Conservation (phyloP, 176 grass and related monocot genomes). For the Cenchrus americanus region DNA sequence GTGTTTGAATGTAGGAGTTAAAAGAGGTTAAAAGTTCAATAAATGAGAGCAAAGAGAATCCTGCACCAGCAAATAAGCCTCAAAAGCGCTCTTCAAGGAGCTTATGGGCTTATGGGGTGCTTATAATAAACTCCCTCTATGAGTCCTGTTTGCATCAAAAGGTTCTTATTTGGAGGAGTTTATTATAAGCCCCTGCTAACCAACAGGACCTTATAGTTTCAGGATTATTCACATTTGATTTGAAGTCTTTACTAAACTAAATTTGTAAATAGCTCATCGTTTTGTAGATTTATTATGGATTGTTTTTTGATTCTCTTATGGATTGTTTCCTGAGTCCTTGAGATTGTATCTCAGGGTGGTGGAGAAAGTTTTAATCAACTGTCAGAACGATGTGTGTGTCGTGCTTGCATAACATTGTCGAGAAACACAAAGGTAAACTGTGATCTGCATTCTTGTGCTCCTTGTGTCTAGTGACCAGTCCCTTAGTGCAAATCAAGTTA, state of each 20-base stretch:
- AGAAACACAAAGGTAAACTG: conserved; percentile 74
- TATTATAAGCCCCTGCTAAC: no score
- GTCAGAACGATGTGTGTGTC: conserved; percentile 69
- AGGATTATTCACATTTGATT: neutral
- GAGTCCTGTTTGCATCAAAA: no score
- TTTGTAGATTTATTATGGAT: neutral
- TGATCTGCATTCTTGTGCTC: conserved; percentile 6
- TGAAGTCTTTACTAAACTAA: neutral
- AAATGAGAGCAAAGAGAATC: no score
- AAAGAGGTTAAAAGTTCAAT: no score
- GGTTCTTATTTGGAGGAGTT: no score
- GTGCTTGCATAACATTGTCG: conserved; percentile 65
- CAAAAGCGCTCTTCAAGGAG: no score
- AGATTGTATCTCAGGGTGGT: conserved; percentile 65
- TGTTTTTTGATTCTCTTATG: neutral
- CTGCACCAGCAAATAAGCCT: no score
- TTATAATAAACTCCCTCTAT: no score
- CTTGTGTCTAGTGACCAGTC: neutral
- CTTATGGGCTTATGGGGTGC: no score
- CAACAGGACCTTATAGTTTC: neutral
- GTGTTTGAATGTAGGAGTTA: no score
- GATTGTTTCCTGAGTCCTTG: conserved; percentile 13
- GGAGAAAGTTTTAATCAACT: conserved; percentile 90
- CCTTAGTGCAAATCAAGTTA: neutral
- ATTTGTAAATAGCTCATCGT: neutral